Evolutionary conservation across 805 yeast genomes (phyloP).

Genomic region (Saccharomycopsis sp.): DNA sequence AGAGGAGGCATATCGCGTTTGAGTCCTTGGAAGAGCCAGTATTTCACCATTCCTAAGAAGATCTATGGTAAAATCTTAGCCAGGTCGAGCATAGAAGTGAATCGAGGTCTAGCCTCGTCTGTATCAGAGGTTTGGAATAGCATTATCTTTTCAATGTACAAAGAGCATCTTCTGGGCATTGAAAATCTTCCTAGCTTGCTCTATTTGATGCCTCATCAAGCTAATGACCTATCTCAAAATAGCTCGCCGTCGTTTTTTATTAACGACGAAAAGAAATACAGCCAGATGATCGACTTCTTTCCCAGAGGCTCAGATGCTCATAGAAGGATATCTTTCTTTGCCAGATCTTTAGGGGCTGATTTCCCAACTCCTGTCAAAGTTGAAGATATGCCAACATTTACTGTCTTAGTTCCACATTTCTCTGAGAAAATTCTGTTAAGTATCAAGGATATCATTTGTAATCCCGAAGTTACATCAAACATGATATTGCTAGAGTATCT

Average conservation of each 20-base stretch:
- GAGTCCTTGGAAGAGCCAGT: slow-evolving; percentile 99
- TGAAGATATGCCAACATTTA: slow-evolving; percentile 98
- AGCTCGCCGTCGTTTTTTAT: slow-evolving; percentile 97
- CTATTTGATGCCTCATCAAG: slow-evolving; percentile 97
- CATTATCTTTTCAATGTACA: slow-evolving; percentile 69
- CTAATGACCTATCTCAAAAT: slow-evolving; percentile 67
- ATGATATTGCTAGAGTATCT: slow-evolving; percentile 89
- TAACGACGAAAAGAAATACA: slow-evolving; percentile 86
- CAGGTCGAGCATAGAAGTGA: slow-evolving; percentile 49
- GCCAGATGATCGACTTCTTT: slow-evolving; percentile 75
- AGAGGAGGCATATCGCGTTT: slow-evolving; percentile 96
- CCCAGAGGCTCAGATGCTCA: slow-evolving; percentile 97
- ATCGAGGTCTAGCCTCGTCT: slow-evolving; percentile 44
- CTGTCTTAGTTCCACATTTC: slow-evolving; percentile 94
- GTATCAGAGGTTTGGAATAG: slow-evolving; percentile 80
- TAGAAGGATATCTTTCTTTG: slow-evolving; percentile 98
- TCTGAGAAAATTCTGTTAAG: slow-evolving; percentile 88
- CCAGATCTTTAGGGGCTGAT: slow-evolving; percentile 96
- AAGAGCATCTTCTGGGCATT: slow-evolving; percentile 75
- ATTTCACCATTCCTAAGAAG: slow-evolving; percentile 96
- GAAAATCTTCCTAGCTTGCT: slow-evolving; percentile 96
- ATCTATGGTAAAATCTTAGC: slow-evolving; percentile 96
- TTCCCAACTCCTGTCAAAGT: slow-evolving; percentile 98
- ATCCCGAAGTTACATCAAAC: slow-evolving; percentile 92
- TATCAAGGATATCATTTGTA: slow-evolving; percentile 89